Evolutionary conservation across 1,284 basidiomycete genomes (phyloP), one percentile per base, ranked within the genome.

Genomic region (Apiotrichum gracile): DNA sequence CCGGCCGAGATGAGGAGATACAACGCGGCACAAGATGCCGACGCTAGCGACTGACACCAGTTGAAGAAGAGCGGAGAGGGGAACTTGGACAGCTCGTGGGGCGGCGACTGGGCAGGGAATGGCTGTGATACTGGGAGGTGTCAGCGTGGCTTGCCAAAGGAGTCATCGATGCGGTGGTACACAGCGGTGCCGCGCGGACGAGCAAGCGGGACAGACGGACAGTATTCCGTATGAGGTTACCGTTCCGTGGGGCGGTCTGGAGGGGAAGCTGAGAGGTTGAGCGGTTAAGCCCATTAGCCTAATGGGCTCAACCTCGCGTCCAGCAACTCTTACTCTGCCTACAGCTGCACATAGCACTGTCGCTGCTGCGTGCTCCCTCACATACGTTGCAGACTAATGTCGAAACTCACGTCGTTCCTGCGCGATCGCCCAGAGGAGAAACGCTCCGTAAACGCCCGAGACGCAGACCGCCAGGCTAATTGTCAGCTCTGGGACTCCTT

Each of bases 41-140:
- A 88, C 31, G 92, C 82, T 34, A 84, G 78, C 60, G 90, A 91
- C 75, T 97, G 93, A 52, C 84, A 84, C 31, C 86, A 91, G 59
- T 88, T 88, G 74, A 97, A 82, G 69, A 94, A 87, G 21, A 94
- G 78, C 1, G 90, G 84, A 1, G 88, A 92, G 63, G 85, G 84
- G 78, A 96, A 96, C 73, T 86, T 88, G 64, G 49, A 31, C 37
- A 57, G 49, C 25, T 58, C 56, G 42, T 66, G 60, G 1, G 64
- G 57, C 19, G 64, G 54, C 58, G 85, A 82, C 61, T 82, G 77
- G 10, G 83, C 81, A 54, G 83, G 79, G 76, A 91, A 91, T 12
- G 89, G 89, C 41, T 87, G 85, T 19, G 89, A 89, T 57, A 92
- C 88, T 91, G 48, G 1, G 31, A 45, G 37, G 37, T 37, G 39